These are phyloP conservation scores for Phytophthora niederhauseri DNA, from an alignment of 352 stramenopile species.

Conservation along the genomic window DNA sequence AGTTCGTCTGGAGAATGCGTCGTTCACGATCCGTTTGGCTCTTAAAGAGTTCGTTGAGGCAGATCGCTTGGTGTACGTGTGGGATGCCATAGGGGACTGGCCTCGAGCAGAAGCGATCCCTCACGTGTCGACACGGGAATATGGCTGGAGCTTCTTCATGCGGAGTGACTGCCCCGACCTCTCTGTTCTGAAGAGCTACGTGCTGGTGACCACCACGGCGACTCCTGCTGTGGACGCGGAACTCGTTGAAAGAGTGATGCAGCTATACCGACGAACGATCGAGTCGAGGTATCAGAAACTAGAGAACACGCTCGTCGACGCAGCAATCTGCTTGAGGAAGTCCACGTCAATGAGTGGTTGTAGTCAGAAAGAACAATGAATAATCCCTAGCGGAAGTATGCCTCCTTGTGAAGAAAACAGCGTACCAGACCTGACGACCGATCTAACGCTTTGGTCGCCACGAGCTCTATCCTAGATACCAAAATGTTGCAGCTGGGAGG, in stretches of 20 bases:
- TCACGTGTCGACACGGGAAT: constrained; percentile 22
- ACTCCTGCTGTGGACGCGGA: constrained; percentile 1
- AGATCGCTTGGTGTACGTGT: constrained; percentile 29
- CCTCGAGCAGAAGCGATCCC: constrained; percentile 1
- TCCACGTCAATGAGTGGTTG: neutral
- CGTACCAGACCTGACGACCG: too few species aligned
- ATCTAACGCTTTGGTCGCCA: too few species aligned
- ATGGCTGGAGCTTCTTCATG: constrained; percentile 16
- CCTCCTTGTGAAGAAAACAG: too few species aligned
- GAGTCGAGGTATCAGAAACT: constrained; percentile 28
- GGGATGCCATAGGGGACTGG: constrained; percentile 25
- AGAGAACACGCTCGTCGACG: constrained; percentile 31
- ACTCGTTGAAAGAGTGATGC: constrained; percentile 24
- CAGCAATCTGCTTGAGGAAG: constrained; percentile 12
- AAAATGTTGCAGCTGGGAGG: too few species aligned
- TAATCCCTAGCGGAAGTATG: too few species aligned
- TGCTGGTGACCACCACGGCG: constrained; percentile 15
- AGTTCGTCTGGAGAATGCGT: constrained; percentile 10
- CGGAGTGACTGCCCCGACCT: constrained; percentile 5
- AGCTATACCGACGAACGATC: constrained; percentile 29
- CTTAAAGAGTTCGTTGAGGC: constrained; percentile 24
- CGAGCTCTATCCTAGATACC: too few species aligned
- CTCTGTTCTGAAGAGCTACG: constrained; percentile 17
- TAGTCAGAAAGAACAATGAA: neutral
- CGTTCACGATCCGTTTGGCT: constrained; percentile 24